These are phyloP conservation scores for Coemansia sp. DNA, from an alignment of 192 early-diverging fungal genomes.

Conservation along the genomic window DNA sequence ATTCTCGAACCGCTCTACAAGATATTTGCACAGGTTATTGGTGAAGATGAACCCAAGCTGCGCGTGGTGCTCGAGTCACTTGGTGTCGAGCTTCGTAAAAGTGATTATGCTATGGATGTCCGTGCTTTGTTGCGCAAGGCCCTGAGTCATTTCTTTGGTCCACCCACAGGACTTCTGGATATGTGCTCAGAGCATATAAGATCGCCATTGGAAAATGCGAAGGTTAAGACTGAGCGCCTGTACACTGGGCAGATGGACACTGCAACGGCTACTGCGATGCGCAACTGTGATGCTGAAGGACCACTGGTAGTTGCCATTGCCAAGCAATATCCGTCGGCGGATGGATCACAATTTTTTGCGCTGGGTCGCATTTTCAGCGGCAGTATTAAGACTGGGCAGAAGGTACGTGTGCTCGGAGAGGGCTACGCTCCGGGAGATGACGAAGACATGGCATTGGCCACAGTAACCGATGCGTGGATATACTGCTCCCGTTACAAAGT, in stretches of 20 bases:
- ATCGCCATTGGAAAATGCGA: slow-evolving; percentile 78
- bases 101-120: slow-evolving; percentile 76
- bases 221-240: slow-evolving; percentile 57
- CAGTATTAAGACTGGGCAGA: slow-evolving; percentile 70
- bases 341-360: slow-evolving; percentile 82
- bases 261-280: slow-evolving; percentile 67
- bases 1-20: slow-evolving; percentile 95
- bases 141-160: slow-evolving; percentile 88
- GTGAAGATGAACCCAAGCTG: slow-evolving; percentile 59
- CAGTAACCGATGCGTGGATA: slow-evolving; percentile 72
- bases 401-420: slow-evolving; percentile 90
- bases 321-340: slow-evolving; percentile 86
- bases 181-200: slow-evolving; percentile 79
- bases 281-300: slow-evolving; percentile 78
- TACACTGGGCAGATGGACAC: slow-evolving; percentile 66
- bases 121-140: slow-evolving; percentile 83
- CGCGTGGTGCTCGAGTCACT: slow-evolving; percentile 69
- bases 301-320: slow-evolving; percentile 91
- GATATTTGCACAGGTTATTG: slow-evolving; percentile 71
- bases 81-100: slow-evolving; percentile 79
- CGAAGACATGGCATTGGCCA: slow-evolving; percentile 82
- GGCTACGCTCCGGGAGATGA: slow-evolving; percentile 88
- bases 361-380: slow-evolving; percentile 97
- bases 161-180: slow-evolving; percentile 83
- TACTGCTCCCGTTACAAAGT: slow-evolving; percentile 81